Percentiles rank a stretch among this genome's conserved stretches.
phyloP scores from a whole-genome alignment of 2,329 filamentous ascomycete species.

The Talaromyces amestolkiae region DNA sequence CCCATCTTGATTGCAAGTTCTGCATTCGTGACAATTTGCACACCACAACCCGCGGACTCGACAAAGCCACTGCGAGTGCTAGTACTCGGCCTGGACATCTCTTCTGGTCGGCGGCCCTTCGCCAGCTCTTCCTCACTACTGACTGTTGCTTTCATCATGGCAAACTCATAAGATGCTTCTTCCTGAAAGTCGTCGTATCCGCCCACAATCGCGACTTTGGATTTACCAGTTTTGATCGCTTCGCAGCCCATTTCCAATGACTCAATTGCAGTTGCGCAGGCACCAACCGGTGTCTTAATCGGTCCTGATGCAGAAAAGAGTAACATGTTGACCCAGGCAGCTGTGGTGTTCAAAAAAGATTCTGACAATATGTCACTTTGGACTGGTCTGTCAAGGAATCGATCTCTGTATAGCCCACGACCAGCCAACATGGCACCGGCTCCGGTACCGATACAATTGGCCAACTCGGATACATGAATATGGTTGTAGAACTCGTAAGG shows the following conservation, averaged over 20 bases:
- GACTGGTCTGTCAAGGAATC: conserved; percentile 91
- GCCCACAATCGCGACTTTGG: conserved; percentile 79
- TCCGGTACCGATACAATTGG: conserved; percentile 97
- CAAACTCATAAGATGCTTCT: conserved; percentile 98
- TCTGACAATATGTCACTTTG: conserved; percentile 99
- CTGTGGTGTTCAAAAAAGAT: conserved; percentile 98
- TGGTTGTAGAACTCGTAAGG: conserved; percentile 99
- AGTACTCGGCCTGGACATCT: conserved; percentile 93
- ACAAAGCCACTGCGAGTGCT: conserved; percentile 98
- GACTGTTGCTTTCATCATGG: conserved; percentile 99
- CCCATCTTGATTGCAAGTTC: conserved; percentile 17
- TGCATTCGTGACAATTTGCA: conserved; percentile 15
- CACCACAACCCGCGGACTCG: conserved; percentile 94
- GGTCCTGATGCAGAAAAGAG: conserved; percentile 93
- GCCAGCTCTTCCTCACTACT: conserved; percentile 95
- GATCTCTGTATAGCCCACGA: conserved; percentile 96
- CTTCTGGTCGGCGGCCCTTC: conserved; percentile 88
- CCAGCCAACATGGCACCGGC: conserved; percentile 92
- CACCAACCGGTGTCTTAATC: conserved; percentile 97
- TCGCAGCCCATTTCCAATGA: conserved; percentile 97
- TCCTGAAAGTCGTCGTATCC: conserved; percentile 99
- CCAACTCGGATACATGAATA: conserved; percentile 93
- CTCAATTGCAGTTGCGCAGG: conserved; percentile 94
- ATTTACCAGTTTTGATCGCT: conserved; percentile 97
- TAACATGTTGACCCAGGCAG: conserved; percentile 99